These are phyloP conservation scores for Camellia granthamiana DNA, from an alignment of 148 eudicot species.

Conservation along the genomic window DNA sequence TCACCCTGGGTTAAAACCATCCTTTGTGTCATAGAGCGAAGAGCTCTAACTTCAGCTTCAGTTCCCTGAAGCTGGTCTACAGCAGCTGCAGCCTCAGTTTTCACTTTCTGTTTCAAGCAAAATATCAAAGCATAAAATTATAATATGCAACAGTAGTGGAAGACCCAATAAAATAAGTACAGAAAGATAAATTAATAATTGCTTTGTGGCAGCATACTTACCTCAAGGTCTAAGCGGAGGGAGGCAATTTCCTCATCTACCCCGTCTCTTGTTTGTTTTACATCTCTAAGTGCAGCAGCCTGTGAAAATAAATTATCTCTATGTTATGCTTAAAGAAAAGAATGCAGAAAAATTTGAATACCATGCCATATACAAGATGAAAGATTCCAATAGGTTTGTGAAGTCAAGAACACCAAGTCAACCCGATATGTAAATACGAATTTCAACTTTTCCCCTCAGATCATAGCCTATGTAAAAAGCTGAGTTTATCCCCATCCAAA, in stretches of 20 bases:
- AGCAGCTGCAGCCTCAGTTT: conserved; percentile 55
- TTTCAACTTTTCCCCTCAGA: not conserved
- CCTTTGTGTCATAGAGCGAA: conserved; percentile 79
- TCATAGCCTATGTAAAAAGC: not conserved
- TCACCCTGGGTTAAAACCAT: conserved; percentile 84
- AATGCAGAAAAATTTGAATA: conserved; percentile 1
- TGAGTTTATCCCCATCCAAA: not conserved
- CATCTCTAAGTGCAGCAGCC: conserved; percentile 64
- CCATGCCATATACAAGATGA: not conserved
- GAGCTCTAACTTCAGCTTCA: conserved; percentile 68
- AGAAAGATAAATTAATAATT: not conserved
- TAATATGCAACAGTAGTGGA: conserved; percentile 8
- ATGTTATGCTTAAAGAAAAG: not conserved
- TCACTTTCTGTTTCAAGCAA: conserved; percentile 52
- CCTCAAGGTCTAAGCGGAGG: conserved; percentile 65
- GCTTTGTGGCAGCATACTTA: conserved; percentile 14
- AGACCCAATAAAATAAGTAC: not conserved
- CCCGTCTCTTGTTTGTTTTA: conserved; percentile 59
- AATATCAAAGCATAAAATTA: conserved; percentile 20
- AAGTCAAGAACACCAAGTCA: not conserved
- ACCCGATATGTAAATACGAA: not conserved
- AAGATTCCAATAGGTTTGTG: not conserved
- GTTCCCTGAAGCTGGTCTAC: conserved; percentile 56
- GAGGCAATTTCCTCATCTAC: conserved; percentile 50
- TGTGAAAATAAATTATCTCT: not conserved